phyloP scores from a whole-genome alignment of 352 stramenopile species.

The Pythium sukuiense region DNA sequence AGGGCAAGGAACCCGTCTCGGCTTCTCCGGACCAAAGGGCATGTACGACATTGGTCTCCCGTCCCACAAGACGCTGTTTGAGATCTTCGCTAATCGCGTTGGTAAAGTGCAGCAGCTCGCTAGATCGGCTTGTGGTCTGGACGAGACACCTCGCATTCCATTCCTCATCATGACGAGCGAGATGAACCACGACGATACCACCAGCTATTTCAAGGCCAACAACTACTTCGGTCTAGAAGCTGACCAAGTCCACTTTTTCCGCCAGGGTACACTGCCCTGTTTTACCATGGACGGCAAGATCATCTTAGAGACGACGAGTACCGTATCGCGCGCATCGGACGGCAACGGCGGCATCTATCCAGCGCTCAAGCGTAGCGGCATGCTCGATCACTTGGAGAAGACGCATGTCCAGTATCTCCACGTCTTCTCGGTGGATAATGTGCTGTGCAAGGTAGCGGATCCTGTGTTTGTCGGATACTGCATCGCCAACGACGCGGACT shows the following conservation, averaged over 20 bases:
- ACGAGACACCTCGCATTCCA: constrained; percentile 28
- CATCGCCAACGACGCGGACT: constrained; percentile 91
- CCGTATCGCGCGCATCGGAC: constrained; percentile 92
- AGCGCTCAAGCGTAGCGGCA: constrained; percentile 87
- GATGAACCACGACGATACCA: constrained; percentile 95
- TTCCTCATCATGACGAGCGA: constrained; percentile 97
- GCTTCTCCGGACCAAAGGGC: constrained; percentile 94
- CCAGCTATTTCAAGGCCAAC: constrained; percentile 89
- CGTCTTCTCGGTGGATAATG: constrained; percentile 98
- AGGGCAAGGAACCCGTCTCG: constrained; percentile 94
- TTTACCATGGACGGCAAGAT: constrained; percentile 95
- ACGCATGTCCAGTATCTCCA: constrained; percentile 94
- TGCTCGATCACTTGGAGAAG: constrained; percentile 82
- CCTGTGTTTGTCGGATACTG: constrained; percentile 98
- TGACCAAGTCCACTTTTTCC: constrained; percentile 94
- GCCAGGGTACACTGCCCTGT: constrained; percentile 95
- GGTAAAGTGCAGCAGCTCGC: constrained; percentile 61
- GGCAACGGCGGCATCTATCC: constrained; percentile 97
- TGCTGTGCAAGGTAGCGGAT: constrained; percentile 94
- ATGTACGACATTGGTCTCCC: constrained; percentile 92
- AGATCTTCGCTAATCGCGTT: constrained; percentile 90
- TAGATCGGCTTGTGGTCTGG: constrained; percentile 21
- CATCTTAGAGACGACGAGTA: constrained; percentile 89
- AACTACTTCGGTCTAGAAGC: constrained; percentile 91
- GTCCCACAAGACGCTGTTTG: constrained; percentile 92